phyloP scores from a whole-genome alignment of 2,329 filamentous ascomycete species.

The Phaeosphaeriaceae sp. region DNA sequence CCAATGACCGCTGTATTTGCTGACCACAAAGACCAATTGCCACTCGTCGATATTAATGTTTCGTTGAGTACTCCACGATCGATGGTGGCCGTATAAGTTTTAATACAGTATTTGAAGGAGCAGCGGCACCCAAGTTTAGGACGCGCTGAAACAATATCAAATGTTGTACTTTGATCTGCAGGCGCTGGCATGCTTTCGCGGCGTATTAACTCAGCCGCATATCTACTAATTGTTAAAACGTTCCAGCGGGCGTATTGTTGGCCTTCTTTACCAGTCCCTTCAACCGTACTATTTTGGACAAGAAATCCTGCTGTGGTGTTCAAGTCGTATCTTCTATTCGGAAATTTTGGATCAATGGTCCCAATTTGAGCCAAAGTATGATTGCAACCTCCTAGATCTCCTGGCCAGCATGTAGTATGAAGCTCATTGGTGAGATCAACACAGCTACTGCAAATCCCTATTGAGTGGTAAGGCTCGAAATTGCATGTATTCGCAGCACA shows the following conservation, averaged over 20 bases:
- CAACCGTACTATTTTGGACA: neutral
- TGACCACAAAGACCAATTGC: neutral
- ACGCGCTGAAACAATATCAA: neutral
- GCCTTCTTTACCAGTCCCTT: neutral
- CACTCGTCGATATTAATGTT: neutral
- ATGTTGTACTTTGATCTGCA: neutral
- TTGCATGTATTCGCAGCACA: neutral
- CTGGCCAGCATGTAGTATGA: neutral
- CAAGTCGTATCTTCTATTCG: neutral
- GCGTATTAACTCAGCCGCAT: no score
- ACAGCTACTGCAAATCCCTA: neutral
- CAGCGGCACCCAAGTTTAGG: neutral
- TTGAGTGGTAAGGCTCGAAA: neutral
- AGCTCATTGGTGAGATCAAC: neutral
- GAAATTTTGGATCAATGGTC: neutral
- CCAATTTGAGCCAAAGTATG: neutral
- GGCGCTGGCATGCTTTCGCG: no score
- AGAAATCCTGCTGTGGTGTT: neutral
- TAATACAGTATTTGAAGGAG: neutral
- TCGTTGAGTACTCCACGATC: neutral
- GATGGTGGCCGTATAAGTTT: neutral
- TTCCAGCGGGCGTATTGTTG: no score
- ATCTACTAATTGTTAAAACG: no score
- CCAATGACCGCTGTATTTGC: neutral
- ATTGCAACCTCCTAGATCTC: neutral